Conservation (phyloP, 176 grass and related monocot genomes). For the Poa pratensis region DNA sequence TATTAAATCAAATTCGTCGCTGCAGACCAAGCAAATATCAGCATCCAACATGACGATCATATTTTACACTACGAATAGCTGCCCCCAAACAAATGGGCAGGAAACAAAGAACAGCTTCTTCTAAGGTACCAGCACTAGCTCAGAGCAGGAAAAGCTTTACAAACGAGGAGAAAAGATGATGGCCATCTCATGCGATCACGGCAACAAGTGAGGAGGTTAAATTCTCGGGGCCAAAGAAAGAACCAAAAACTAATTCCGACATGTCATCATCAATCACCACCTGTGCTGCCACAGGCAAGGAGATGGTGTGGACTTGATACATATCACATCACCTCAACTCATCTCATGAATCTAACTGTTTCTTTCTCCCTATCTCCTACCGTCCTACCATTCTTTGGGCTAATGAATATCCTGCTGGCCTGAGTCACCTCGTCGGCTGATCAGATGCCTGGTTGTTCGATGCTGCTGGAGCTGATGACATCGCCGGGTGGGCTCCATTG, state of each 20-base stretch:
- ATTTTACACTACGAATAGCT: slow-evolving; percentile 59
- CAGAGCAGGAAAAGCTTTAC: slow-evolving; percentile 63
- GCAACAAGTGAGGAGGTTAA: slow-evolving; percentile 32
- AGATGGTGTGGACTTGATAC: slow-evolving; percentile 44
- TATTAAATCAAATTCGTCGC: slow-evolving; percentile 25
- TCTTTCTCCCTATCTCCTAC: slow-evolving; percentile 67
- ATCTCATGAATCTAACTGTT: slow-evolving; percentile 49
- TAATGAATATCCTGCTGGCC: slow-evolving; percentile 26
- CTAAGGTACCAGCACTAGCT: slow-evolving; percentile 49
- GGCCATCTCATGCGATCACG: not conserved
- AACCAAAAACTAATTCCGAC: slow-evolving; percentile 47
- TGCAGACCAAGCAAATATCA: slow-evolving; percentile 39
- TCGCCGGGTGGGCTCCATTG: slow-evolving; percentile 64
- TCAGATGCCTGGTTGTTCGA: slow-evolving; percentile 75
- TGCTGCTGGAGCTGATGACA: slow-evolving; percentile 53
- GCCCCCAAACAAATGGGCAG: slow-evolving; percentile 19
- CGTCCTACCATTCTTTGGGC: slow-evolving; percentile 50
- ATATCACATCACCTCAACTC: slow-evolving; percentile 41
- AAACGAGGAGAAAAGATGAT: slow-evolving; percentile 39
- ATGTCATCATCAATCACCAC: slow-evolving; percentile 47
- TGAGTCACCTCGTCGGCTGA: slow-evolving; percentile 66
- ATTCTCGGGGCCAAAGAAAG: not conserved
- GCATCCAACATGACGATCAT: slow-evolving; percentile 51
- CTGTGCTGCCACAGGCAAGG: slow-evolving; percentile 38
- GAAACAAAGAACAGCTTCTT: slow-evolving; percentile 36